Evolutionary conservation across 164 flowering plant genomes (phyloP), one percentile per base, ranked within the genome.

Genomic region (Chimonanthus salicifolius): DNA sequence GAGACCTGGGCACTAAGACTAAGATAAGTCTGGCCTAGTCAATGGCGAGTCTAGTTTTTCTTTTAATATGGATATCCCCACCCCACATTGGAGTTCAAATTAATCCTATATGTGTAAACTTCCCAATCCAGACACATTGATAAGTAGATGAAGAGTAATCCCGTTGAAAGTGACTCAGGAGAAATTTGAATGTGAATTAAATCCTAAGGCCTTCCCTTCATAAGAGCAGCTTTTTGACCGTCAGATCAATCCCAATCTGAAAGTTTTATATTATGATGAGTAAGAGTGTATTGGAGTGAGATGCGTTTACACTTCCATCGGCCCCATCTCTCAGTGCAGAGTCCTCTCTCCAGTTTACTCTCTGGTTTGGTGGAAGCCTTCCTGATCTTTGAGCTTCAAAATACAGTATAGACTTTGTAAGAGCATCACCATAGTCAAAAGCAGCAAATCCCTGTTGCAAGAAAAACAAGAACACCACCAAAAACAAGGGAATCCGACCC

Each of bases 371-470:
- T 3, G 88, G 89, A 63, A 85, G 46, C 60, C 73, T 82, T 0
- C 89, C 87, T 7, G 89, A 82, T 2, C 89, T 76, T 62, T 87
- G 89, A 49, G 80, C 87, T 58, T 87, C 88, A 72, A 47, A 85
- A 72, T 60, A 87, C 71, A 85, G 7, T 47, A 87, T n/a, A 21
- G 85, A 78, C 60, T 83, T 83, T 2, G 79, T 72, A 0, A 87
- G 80, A 5, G 89, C 88, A 2, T 16, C 69, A 2, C 68, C 68
- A 69, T 87, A 85, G 20, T 85, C 75, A 45, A 73, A 3, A 3
- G 78, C 54, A 73, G 77, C 76, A 70, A 62, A 75, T 18, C 73
- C 70, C n/a, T 72, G 67, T 44, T 70, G 49, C 58, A 72, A 58
- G 21, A 68, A n/a, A 18, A 75, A 33, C 46, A 49, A 46, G 11